These are phyloP conservation scores for Aschersonia sp. DNA, from an alignment of 2,329 filamentous ascomycete species.

Conservation along the genomic window DNA sequence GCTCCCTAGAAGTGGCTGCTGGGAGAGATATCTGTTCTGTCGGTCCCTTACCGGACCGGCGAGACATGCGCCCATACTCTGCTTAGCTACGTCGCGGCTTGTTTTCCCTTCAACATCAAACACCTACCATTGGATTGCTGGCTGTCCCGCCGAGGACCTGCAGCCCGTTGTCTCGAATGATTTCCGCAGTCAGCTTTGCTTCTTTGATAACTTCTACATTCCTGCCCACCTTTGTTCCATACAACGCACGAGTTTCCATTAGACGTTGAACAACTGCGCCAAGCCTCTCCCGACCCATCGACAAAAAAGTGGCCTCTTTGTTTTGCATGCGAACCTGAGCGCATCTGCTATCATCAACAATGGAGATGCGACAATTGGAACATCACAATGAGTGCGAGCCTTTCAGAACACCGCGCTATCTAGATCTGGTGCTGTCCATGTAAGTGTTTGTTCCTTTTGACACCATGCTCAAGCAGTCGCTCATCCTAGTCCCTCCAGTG, in stretches of 20 bases:
- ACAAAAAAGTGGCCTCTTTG: neutral
- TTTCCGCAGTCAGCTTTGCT: neutral
- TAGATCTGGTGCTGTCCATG: slow-evolving; percentile 43
- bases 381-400: slow-evolving; percentile 26
- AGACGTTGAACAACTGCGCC: no score
- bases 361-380: neutral
- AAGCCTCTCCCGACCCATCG: neutral
- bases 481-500: slow-evolving; percentile 16
- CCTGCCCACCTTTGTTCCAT: no score
- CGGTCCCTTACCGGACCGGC: neutral
- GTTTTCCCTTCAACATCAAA: neutral
- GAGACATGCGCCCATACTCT: neutral
- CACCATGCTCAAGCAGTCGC: neutral
- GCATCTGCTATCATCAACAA: neutral
- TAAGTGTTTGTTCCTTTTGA: slow-evolving; percentile 12
- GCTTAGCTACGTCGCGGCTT: neutral
- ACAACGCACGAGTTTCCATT: no score
- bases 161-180: neutral
- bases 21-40: neutral
- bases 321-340: neutral
- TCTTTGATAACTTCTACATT: no score
- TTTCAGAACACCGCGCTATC: slow-evolving; percentile 36
- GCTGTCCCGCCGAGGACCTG: neutral
- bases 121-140: no score
- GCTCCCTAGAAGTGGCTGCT: neutral